Conservation (phyloP, 441 rosid species). For the Populus tomentosa region DNA sequence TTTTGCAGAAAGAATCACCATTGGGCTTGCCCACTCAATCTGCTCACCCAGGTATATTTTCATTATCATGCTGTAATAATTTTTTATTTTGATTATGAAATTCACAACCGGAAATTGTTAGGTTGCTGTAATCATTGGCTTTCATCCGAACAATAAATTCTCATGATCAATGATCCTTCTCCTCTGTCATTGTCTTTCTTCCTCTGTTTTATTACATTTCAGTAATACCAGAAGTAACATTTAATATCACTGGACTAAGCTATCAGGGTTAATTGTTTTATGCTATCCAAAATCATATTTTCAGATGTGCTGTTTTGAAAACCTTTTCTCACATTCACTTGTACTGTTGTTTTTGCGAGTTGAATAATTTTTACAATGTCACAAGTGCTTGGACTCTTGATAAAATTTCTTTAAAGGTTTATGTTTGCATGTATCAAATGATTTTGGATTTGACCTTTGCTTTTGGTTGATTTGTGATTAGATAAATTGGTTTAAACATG, state of each 20-base stretch:
- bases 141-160: too few relatives aligned
- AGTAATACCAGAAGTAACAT: background rate
- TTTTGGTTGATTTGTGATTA: background rate
- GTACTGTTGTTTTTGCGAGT: background rate
- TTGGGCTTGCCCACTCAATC: conserved; percentile 70
- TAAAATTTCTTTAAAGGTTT: background rate
- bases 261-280: too few relatives aligned
- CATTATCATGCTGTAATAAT: too few relatives aligned
- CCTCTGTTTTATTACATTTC: background rate
- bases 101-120: too few relatives aligned
- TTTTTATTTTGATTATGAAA: background rate
- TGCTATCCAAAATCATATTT: background rate
- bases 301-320: background rate
- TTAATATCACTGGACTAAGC: background rate
- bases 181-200: too few relatives aligned
- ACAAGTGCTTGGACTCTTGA: background rate
- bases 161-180: too few relatives aligned
- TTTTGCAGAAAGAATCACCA: conserved; percentile 87
- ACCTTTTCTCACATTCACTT: background rate
- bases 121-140: background rate
- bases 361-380: background rate
- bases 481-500: background rate
- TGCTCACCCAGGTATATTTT: conserved; percentile 83
- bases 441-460: background rate
- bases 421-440: background rate